Conservation (phyloP, 805 yeast species). For the Millerozyma acaciae region DNA sequence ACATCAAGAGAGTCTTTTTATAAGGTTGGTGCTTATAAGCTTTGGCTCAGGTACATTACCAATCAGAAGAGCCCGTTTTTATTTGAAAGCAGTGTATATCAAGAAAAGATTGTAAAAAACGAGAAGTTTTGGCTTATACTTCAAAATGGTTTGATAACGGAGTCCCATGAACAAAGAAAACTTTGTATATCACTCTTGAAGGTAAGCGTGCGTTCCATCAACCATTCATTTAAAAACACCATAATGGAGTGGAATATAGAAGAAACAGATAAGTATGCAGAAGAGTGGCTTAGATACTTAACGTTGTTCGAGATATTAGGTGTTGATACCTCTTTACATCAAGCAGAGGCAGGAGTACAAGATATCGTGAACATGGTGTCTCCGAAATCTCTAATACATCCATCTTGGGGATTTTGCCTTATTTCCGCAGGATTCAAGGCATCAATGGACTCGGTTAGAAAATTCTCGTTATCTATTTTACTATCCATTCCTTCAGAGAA, state of each 20-base stretch:
- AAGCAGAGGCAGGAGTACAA: slow-evolving; percentile 68
- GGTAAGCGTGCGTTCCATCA: slow-evolving; percentile 49
- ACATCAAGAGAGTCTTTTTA: slow-evolving; percentile 18
- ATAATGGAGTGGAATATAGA: slow-evolving; percentile 44
- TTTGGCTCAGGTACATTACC: slow-evolving; percentile 55
- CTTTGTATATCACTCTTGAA: slow-evolving; percentile 63
- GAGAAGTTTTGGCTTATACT: slow-evolving; percentile 53
- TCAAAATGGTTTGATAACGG: slow-evolving; percentile 53
- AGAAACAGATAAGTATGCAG: slow-evolving; percentile 26
- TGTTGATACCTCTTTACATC: slow-evolving; percentile 81
- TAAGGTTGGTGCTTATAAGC: slow-evolving; percentile 43
- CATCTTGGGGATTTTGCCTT: slow-evolving; percentile 71
- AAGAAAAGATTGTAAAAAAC: slow-evolving; percentile 17
- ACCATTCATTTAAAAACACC: slow-evolving; percentile 27
- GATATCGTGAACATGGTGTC: slow-evolving; percentile 58
- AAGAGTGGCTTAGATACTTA: slow-evolving; percentile 67
- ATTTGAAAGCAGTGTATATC: slow-evolving; percentile 18
- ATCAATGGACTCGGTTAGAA: slow-evolving; percentile 72
- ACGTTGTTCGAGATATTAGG: slow-evolving; percentile 79
- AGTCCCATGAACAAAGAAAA: slow-evolving; percentile 65
- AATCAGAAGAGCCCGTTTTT: slow-evolving; percentile 12
- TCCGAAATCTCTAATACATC: slow-evolving; percentile 49
- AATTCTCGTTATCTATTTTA: slow-evolving; percentile 54
- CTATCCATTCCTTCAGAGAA: slow-evolving; percentile 47
- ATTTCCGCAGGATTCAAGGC: slow-evolving; percentile 73